phyloP scores from a whole-genome alignment of 768 basidiomycete species.

The Hortiboletus campestris region DNA sequence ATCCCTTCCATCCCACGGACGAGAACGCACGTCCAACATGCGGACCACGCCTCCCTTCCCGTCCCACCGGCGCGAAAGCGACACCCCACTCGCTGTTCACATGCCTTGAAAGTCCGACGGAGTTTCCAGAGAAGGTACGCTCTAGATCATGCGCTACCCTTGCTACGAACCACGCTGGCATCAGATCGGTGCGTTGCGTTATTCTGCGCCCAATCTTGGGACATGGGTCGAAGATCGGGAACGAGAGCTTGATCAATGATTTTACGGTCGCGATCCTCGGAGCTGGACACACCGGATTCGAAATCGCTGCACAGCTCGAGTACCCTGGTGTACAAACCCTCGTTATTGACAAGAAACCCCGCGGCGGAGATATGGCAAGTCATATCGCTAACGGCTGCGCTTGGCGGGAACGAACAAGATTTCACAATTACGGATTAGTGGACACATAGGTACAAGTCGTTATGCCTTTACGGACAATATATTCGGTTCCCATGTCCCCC shows the following conservation, averaged over 20 bases:
- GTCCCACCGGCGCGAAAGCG: too few species aligned
- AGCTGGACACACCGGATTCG: constrained; percentile 60
- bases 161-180: not conserved
- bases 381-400: not conserved
- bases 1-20: too few species aligned
- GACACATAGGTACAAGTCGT: constrained; percentile 31
- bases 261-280: constrained; percentile 59
- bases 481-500: constrained; percentile 4
- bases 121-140: constrained; percentile 40
- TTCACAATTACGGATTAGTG: constrained; percentile 27
- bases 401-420: not conserved
- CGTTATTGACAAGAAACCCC: constrained; percentile 46
- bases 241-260: constrained; percentile 35
- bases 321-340: constrained; percentile 50
- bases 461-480: constrained; percentile 50
- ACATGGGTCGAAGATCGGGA: constrained; percentile 46
- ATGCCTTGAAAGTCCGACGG: constrained; percentile 32
- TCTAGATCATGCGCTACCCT: not conserved
- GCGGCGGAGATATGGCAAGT: constrained; percentile 41
- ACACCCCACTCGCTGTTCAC: too few species aligned
- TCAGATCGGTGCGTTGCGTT: not conserved
- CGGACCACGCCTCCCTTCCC: too few species aligned
- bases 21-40: too few species aligned
- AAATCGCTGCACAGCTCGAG: constrained; percentile 54
- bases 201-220: constrained; percentile 36